Percentiles rank a stretch among this genome's conserved stretches.
Evolutionary conservation across 2,329 filamentous ascomycete genomes (phyloP).

Genomic region (Fusarium robinianum): DNA sequence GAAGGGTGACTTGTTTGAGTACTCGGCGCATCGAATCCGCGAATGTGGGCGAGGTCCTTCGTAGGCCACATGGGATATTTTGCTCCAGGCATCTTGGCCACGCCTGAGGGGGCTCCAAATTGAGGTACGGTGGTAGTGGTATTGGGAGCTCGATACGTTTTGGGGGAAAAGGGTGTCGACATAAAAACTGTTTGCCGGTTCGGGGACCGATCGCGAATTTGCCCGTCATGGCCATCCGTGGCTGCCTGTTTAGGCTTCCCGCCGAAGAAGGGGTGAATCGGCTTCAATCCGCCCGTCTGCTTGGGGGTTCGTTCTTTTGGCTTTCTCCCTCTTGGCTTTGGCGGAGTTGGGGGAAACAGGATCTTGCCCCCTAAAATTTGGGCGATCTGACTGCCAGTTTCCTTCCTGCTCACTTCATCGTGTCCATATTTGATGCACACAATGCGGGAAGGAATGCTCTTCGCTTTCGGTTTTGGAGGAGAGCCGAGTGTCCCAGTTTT

Average conservation of each 20-base stretch:
- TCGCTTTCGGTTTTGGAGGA: constrained; percentile 59
- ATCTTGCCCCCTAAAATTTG: constrained; percentile 57
- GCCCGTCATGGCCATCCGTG: constrained; percentile 21
- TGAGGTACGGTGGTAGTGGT: constrained; percentile 43
- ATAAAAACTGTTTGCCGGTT: constrained; percentile 51
- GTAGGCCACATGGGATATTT: constrained; percentile 73
- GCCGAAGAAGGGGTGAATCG: constrained; percentile 51
- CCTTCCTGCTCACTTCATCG: constrained; percentile 49
- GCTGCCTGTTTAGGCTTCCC: constrained; percentile 41
- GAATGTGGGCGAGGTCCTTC: constrained; percentile 65
- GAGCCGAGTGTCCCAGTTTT: constrained; percentile 66
- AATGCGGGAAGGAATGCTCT: constrained; percentile 45
- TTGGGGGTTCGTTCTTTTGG: constrained; percentile 32
- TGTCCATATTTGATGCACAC: constrained; percentile 64
- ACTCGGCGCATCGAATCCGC: constrained; percentile 45
- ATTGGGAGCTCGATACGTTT: constrained; percentile 42
- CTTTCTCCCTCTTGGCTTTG: constrained; percentile 36
- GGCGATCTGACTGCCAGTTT: constrained; percentile 64
- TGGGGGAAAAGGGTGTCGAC: constrained; percentile 59
- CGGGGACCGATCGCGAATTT: constrained; percentile 30
- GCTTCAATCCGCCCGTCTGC: constrained; percentile 33
- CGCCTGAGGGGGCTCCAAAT: constrained; percentile 51
- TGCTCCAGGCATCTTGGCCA: constrained; percentile 67
- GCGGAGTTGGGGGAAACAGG: constrained; percentile 32
- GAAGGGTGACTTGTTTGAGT: not conserved